Evolutionary conservation across 495 filamentous ascomycete genomes (phyloP).

Genomic region (Penicillium fimorum): DNA sequence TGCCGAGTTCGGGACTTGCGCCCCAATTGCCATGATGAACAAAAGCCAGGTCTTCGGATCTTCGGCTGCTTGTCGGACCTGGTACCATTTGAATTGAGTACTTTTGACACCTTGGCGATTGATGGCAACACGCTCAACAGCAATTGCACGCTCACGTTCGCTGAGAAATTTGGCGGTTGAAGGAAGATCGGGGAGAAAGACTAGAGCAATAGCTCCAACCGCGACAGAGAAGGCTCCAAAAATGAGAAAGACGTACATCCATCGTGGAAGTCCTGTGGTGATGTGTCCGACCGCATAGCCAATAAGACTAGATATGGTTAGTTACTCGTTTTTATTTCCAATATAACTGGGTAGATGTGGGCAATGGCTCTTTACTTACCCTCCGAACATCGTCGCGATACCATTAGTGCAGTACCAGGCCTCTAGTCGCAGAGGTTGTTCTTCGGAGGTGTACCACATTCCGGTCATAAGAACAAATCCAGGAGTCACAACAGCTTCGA

Average conservation of each 20-base stretch:
- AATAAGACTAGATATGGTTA: conserved; percentile 37
- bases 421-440: conserved; percentile 56
- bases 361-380: conserved; percentile 22
- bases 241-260: conserved; percentile 53
- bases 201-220: conserved; percentile 34
- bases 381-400: conserved; percentile 55
- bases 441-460: conserved; percentile 55
- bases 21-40: conserved; percentile 36
- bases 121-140: conserved; percentile 42
- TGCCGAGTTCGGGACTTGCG: conserved; percentile 39
- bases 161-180: conserved; percentile 46
- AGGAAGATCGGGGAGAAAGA: conserved; percentile 46
- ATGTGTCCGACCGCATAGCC: conserved; percentile 56
- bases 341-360: background rate
- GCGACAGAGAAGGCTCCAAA: conserved; percentile 41
- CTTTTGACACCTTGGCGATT: conserved; percentile 50
- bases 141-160: conserved; percentile 40
- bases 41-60: conserved; percentile 53
- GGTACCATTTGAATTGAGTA: conserved; percentile 46
- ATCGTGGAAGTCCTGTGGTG: conserved; percentile 37
- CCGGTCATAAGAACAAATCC: conserved; percentile 56
- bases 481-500: conserved; percentile 57
- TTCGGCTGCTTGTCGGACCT: conserved; percentile 45
- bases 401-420: conserved; percentile 58
- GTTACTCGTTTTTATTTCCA: background rate